Base-by-base conservation (phyloP, 495 filamentous ascomycete genomes). In the Talaromyces stipitatus region DNA sequence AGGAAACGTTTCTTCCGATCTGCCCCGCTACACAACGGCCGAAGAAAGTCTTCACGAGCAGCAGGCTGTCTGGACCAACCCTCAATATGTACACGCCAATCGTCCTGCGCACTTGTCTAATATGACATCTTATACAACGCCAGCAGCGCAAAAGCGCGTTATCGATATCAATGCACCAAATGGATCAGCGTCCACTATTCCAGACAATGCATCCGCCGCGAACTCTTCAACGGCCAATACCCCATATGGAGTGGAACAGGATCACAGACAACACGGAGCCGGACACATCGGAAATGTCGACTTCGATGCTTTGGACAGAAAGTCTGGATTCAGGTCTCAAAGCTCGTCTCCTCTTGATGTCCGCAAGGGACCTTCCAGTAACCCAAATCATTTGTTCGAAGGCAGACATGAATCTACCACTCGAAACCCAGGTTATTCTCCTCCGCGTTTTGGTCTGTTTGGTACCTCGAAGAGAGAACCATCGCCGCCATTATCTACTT, bases 61-160 rank as follows among this genome's bases (percentile, higher is more conserved):
- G 24, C 45, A 48, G 10, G 88, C 59, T 92, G 86, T 89, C 1
- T 95, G 90, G 90, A 88, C 89, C 26, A 94, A 94, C 66, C 87
- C 89, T 12, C 88, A 91, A 58, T 55, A 58, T n/a, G 65, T 69
- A 32, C 50, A 51, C 22, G 41, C 48, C 4, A 51, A 38, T 47
- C 30, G 16, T 18, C 47, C 36, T 12, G n/a, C 36, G 4, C 43
- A 33, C 18, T 7, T 43, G 22, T 18, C 45, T 2, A 33, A 26
- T 24, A 55, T 61, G 12, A 67, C 63, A 38, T 72, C 77, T 33
- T 78, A 72, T 56, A 70, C 74, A 2, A 82, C 79, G 0, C 80
- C 81, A n/a, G 75, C 77, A 10, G 71, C 72, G 16, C 80, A 81
- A 63, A 76, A 77, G 58, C 74, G 78, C 29, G 61, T 78, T 8